Base-by-base conservation (phyloP, 2,329 filamentous ascomycete species). In the Penicillium expansum region DNA sequence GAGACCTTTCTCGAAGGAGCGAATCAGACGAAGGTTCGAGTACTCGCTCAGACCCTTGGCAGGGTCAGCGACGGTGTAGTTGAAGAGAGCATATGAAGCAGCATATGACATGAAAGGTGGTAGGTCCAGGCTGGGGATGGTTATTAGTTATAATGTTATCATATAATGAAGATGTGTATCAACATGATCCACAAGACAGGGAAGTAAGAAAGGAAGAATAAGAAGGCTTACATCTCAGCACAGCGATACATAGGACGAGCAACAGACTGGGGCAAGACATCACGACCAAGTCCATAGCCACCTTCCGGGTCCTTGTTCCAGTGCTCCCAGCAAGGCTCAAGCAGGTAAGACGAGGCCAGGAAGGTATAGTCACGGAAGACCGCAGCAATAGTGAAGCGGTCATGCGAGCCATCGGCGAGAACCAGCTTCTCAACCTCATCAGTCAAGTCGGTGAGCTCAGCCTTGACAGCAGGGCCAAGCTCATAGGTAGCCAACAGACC, bases 331-430 rank as follows among this genome's bases (percentile, higher is more conserved):
- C 92, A 97, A 11, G 92, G 92, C 79, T 97, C 92, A 30, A 97
- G 85, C 30, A 97, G 80, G 72, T 96, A 96, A 0, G 91, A 90
- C 24, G 90, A 95, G 5, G 92, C 89, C 30, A 96, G 78, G 80
- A 96, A 97, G 14, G 89, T 90, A 74, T 96, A 97, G 77, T 97
- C 92, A 20, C 92, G 83, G 74, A 96, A 96, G 47, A 95, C 78
- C 33, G 92, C 92, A 67, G 92, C 94, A 80, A 95, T 86, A 57
- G 91, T 77, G 16, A 88, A 88, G 38, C 93, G 81, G 75, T 96
- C 87, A 59, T 86, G 79, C 65, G 83, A 80, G 65, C 82, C 75
- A 62, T 75, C 72, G 9, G 67, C 56, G 10, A 74, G 67, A 35
- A 74, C 65, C 29, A 89, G 88, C 74, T 85, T 85, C 68, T 94